These are phyloP conservation scores for Aquilaria sinensis DNA, from an alignment of 345 rosid species.

Conservation along the genomic window DNA sequence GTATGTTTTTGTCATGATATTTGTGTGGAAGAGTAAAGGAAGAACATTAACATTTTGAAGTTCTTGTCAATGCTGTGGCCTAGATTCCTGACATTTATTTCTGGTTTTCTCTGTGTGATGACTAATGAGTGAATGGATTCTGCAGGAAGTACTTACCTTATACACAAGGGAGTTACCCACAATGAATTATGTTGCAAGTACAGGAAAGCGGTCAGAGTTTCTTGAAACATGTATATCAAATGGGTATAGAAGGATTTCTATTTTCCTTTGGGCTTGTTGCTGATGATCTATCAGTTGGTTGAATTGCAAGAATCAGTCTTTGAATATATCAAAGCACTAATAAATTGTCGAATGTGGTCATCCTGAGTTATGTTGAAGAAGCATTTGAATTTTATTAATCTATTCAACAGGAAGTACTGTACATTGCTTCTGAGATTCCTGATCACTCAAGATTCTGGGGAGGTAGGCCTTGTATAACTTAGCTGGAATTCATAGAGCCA, in stretches of 20 bases:
- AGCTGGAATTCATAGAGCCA: too few relatives aligned
- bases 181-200: conserved; percentile 72
- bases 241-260: conserved; percentile 33
- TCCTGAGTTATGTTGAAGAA: background rate
- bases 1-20: conserved; percentile 18
- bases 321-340: background rate
- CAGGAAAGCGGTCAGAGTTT: conserved; percentile 65
- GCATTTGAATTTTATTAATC: conserved; percentile 7
- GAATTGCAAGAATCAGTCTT: background rate
- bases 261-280: background rate
- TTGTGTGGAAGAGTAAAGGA: conserved; percentile 12
- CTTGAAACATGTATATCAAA: conserved; percentile 59
- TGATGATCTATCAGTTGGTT: background rate
- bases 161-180: conserved; percentile 61
- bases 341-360: background rate
- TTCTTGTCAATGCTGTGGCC: background rate
- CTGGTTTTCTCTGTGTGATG: background rate
- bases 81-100: background rate
- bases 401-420: conserved; percentile 62
- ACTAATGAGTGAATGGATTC: background rate
- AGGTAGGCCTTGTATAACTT: conserved; percentile 29
- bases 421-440: conserved; percentile 51
- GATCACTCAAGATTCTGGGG: conserved; percentile 27
- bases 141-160: conserved; percentile 46
- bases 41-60: too few relatives aligned